Base-by-base conservation (phyloP, 768 basidiomycete genomes). In the Phylloporus sp. region DNA sequence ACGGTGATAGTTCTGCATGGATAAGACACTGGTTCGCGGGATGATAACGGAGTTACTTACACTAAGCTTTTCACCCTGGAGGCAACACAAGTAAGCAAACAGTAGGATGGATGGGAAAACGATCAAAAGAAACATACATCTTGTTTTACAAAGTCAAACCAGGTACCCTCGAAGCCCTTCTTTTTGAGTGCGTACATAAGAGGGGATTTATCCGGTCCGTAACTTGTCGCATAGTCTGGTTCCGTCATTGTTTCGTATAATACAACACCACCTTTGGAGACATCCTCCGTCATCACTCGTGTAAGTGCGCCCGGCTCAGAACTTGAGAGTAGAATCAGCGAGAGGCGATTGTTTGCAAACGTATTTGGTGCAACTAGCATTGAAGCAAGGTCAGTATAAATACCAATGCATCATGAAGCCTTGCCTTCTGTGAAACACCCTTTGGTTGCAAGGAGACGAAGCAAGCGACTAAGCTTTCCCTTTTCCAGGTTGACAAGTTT, bases 271-370 rank as follows among this genome's bases (percentile, higher is more conserved):
- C 49, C 62, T 41, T 47, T 47, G 15, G 55, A 40, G 10, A 50
- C 39, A 48, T 64, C 53, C 32, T 57, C 54, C 2, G 50, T 35
- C 10, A 47, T 36, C 18, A 56, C 28, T 12, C 52, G 50, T 1
- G 52, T 40, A 11, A 59, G 45, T 10, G 49, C 57, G 5, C 56
- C 57, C 1, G 52, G 10, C 24, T 53, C 35, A 20, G 46, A 61
- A 31, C 9, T 42, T 8, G 61, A 59, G 38, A 52, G 57, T n/a
- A 64, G 57, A 2, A 64, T 40, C 6, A 68, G 59, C 2, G 69
- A 71, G 27, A 70, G 56, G 24, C 67, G 70, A 34, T 66, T 72
- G 46, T 70, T 71, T 10, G 68, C 63, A 51, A 68, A 71, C 0
- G 47, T 49, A 18, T 69, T 60, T 10, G 57, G 57, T 9, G 57